Evolutionary conservation across 495 filamentous ascomycete species (phyloP).

Genomic region (Apiosordaria backusii): DNA sequence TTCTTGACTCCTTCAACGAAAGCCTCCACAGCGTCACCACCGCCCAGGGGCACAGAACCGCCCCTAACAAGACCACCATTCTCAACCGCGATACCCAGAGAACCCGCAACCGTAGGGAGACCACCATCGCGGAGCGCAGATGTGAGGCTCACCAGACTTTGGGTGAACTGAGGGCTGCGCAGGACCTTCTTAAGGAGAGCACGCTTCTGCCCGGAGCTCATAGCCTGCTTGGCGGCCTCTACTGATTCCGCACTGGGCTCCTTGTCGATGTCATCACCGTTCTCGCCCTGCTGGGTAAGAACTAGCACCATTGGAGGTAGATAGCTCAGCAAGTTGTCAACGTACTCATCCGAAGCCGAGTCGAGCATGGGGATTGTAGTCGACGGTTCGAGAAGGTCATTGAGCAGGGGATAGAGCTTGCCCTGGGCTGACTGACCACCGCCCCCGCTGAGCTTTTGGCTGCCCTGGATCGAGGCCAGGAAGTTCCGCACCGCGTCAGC

Average conservation of each 20-base stretch:
- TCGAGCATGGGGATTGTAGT: slow-evolving; percentile 74
- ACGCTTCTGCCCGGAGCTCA: slow-evolving; percentile 74
- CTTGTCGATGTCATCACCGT: slow-evolving; percentile 35
- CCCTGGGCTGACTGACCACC: slow-evolving; percentile 45
- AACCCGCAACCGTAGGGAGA: slow-evolving; percentile 82
- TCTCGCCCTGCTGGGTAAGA: slow-evolving; percentile 62
- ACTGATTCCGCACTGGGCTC: slow-evolving; percentile 65
- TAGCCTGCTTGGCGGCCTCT: slow-evolving; percentile 67
- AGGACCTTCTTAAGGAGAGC: slow-evolving; percentile 76
- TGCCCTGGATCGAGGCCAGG: slow-evolving; percentile 73
- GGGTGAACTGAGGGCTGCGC: slow-evolving; percentile 85
- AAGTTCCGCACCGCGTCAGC: slow-evolving; percentile 79
- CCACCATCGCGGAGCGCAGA: slow-evolving; percentile 90
- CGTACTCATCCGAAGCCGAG: slow-evolving; percentile 55
- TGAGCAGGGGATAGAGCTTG: slow-evolving; percentile 75
- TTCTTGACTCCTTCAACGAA: slow-evolving; percentile 85
- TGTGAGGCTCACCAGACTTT: slow-evolving; percentile 79
- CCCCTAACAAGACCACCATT: slow-evolving; percentile 78
- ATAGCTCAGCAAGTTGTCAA: slow-evolving; percentile 71
- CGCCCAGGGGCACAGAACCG: slow-evolving; percentile 75
- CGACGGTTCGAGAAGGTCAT: slow-evolving; percentile 74
- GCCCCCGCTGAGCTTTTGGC: slow-evolving; percentile 32
- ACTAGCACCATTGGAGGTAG: slow-evolving; percentile 67
- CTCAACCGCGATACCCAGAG: slow-evolving; percentile 69
- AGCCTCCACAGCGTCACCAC: slow-evolving; percentile 81